Evolutionary conservation across 805 yeast species (phyloP).

Genomic region (Scheffersomyces lignosus): DNA sequence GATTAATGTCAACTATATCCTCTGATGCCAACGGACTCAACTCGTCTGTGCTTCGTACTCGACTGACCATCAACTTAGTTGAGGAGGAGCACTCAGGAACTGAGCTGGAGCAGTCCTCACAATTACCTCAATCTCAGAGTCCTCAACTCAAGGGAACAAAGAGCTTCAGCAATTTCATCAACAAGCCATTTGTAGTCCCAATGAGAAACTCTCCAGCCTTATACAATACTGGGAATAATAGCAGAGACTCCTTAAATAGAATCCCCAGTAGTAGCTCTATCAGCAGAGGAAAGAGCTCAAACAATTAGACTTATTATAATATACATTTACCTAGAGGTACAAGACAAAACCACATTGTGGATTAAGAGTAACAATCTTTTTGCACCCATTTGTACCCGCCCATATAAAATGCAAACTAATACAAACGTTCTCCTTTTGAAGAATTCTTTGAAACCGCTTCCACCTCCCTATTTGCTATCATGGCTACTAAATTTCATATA

Average conservation of each 20-base stretch:
- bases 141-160: conserved; percentile 5
- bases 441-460: no score
- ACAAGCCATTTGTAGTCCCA: conserved; percentile 37
- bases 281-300: conserved; percentile 7
- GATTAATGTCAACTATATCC: conserved; percentile 22
- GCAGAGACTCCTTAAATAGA: conserved; percentile 27
- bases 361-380: no score
- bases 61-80: conserved; percentile 34
- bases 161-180: conserved; percentile 27
- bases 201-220: conserved; percentile 17
- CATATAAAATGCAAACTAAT: no score
- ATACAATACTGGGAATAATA: conserved; percentile 12
- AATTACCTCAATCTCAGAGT: neutral
- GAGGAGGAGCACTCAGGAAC: conserved; percentile 11
- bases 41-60: conserved; percentile 32
- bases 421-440: no score
- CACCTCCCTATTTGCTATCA: no score
- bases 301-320: neutral
- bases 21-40: conserved; percentile 10
- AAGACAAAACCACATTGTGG: no score
- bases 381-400: no score
- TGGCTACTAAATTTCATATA: no score
- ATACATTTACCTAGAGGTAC: no score
- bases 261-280: conserved; percentile 16
- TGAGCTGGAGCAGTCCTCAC: conserved; percentile 1